phyloP scores from a whole-genome alignment of 306 rosid genomes.

The Myrica gale region DNA sequence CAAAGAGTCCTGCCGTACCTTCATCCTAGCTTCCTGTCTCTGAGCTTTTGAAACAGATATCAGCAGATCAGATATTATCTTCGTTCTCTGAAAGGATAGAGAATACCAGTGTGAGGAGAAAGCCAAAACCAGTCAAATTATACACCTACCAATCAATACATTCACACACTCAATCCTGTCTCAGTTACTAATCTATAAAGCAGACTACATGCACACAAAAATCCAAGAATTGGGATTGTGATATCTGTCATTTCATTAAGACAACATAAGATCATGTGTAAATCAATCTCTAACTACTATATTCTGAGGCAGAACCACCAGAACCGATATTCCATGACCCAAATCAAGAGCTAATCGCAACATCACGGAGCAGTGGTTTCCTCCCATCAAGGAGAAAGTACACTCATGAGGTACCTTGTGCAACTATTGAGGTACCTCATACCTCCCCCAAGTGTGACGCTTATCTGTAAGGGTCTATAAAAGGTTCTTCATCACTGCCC shows the following conservation, averaged over 20 bases:
- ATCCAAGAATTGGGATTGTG: not conserved
- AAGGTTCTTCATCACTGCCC: not conserved
- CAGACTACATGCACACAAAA: not conserved
- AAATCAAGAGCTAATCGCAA: not conserved
- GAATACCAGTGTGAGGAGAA: conserved; percentile 27
- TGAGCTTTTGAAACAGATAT: conserved; percentile 95
- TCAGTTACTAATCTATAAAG: not conserved
- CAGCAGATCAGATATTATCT: conserved; percentile 86
- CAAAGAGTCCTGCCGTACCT: conserved; percentile 94
- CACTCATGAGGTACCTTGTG: not conserved
- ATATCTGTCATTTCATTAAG: not conserved
- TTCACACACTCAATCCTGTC: not conserved
- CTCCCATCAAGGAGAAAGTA: not conserved
- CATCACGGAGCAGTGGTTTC: too few relatives aligned
- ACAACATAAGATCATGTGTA: not conserved
- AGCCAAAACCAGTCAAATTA: conserved; percentile 12
- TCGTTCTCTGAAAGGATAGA: conserved; percentile 72
- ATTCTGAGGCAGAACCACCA: too few relatives aligned
- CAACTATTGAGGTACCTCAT: not conserved
- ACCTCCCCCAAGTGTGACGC: not conserved
- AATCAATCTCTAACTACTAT: too few relatives aligned
- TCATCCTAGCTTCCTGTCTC: conserved; percentile 96
- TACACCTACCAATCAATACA: not conserved
- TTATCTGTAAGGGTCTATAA: not conserved
- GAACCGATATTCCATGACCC: too few relatives aligned